Base-by-base conservation (phyloP, 805 yeast genomes). In the Scheffersomyces amazonensis region DNA sequence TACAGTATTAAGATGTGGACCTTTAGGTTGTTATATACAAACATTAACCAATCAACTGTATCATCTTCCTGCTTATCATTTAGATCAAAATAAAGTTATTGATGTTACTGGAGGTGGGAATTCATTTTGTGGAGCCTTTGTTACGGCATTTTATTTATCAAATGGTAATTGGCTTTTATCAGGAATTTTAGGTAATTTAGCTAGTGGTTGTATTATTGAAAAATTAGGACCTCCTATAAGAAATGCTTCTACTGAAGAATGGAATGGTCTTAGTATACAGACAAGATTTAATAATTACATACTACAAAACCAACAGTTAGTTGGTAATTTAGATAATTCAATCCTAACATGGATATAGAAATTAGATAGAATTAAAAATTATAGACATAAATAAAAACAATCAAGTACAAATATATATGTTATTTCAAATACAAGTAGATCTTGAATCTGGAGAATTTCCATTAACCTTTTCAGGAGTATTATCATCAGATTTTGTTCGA, bases 191-290 rank as follows among this genome's bases (percentile, higher is more conserved):
- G 97, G 89, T 0, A 84, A 78, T 41, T 63, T 90, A 3, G 88
- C 84, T 0, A 87, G 96, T 41, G 91, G 95, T 0, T 66, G 81
- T 34, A 78, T 84, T n/a, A 78, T 90, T 25, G 96, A 90, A 55
- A 83, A 77, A 47, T 62, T 85, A 31, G 97, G 96, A 0, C 68
- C 83, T 53, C 95, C 96, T 0, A 47, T 44, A 0, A 46, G 37
- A 3, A 37, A 49, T 15, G 47, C 43, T 1, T 44, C 36, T 1
- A 58, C 52, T 0, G 75, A 69, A 16, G 23, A 37, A 6, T 87
- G 95, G 91, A 88, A 88, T 52, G 85, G 82, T 0, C 20, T 46
- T 6, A 43, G 62, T 3, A 56, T 83, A 16, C 37, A 42, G n/a
- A 64, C 69, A 5, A 65, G 89, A 31, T 48, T 82, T 2, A 44